phyloP scores from a whole-genome alignment of 768 basidiomycete genomes.

The Coprinopsis strossmayeri region DNA sequence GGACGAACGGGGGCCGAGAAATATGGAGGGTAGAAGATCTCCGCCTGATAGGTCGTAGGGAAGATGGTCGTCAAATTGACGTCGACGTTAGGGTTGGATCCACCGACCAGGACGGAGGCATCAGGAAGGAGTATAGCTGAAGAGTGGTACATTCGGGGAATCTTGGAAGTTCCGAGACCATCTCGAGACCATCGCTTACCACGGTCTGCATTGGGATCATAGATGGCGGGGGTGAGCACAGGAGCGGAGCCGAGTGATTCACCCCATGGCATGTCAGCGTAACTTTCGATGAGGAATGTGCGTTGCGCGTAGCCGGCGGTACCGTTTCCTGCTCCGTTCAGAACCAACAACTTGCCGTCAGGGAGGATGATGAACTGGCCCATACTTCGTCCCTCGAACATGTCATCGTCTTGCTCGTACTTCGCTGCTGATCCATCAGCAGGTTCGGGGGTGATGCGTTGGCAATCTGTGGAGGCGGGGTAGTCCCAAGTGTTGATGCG shows the following conservation, averaged over 20 bases:
- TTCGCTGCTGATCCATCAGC: slow-evolving; percentile 50
- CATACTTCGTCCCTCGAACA: slow-evolving; percentile 79
- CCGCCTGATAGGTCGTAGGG: slow-evolving; percentile 76
- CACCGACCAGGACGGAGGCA: slow-evolving; percentile 80
- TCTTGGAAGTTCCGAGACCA: slow-evolving; percentile 52
- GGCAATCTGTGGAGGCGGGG: slow-evolving; percentile 68
- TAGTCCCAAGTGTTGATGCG: slow-evolving; percentile 67
- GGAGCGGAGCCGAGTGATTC: slow-evolving; percentile 79
- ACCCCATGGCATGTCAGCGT: slow-evolving; percentile 56
- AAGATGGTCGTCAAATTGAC: slow-evolving; percentile 55
- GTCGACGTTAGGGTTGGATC: slow-evolving; percentile 91
- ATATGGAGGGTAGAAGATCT: slow-evolving; percentile 90
- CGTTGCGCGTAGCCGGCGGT: slow-evolving; percentile 79
- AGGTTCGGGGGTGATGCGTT: slow-evolving; percentile 84
- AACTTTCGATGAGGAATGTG: slow-evolving; percentile 40
- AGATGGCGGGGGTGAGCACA: slow-evolving; percentile 72
- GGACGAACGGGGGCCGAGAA: slow-evolving; percentile 69
- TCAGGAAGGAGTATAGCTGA: slow-evolving; percentile 85
- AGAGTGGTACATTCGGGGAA: slow-evolving; percentile 89
- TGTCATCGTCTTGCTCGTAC: slow-evolving; percentile 69
- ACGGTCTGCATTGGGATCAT: slow-evolving; percentile 64
- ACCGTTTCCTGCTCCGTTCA: slow-evolving; percentile 81
- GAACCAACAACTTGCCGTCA: slow-evolving; percentile 67
- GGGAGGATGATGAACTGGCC: slow-evolving; percentile 86
- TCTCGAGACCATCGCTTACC: slow-evolving; percentile 73